Percentiles rank a stretch among this genome's conserved stretches.
Conservation (phyloP, 257 asterid genomes). For the Jasminum sambac region DNA sequence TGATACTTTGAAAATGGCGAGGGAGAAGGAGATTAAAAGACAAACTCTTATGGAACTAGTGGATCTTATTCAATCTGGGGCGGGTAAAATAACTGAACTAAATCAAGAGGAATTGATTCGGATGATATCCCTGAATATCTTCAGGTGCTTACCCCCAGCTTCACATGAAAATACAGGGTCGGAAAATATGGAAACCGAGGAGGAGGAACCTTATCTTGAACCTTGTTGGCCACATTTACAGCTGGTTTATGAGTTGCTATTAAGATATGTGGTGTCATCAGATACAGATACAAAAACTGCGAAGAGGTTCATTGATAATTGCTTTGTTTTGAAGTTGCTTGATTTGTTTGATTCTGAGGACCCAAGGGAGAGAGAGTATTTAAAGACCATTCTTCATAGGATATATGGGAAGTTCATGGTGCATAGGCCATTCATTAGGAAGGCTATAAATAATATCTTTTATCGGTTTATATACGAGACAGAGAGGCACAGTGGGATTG, state of each 20-base stretch:
- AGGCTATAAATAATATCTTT: constrained; percentile 14
- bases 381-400: constrained; percentile 16
- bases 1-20: constrained; percentile 20
- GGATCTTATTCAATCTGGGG: constrained; percentile 31
- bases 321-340: constrained; percentile 15
- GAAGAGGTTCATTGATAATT: constrained; percentile 11
- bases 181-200: constrained; percentile 6
- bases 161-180: constrained; percentile 15
- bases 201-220: constrained; percentile 10
- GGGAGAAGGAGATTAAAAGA: constrained; percentile 37
- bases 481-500: constrained; percentile 14
- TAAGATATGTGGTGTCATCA: constrained; percentile 2
- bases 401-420: constrained; percentile 19
- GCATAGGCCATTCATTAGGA: constrained; percentile 15
- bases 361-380: constrained; percentile 12
- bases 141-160: constrained; percentile 15
- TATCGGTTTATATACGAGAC: constrained; percentile 15
- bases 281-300: constrained; percentile 10
- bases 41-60: constrained; percentile 32
- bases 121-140: constrained; percentile 28
- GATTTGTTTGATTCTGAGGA: constrained; percentile 19
- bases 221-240: constrained; percentile 13
- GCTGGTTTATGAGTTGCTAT: constrained; percentile 14
- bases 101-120: constrained; percentile 34
- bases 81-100: constrained; percentile 21